Evolutionary conservation across 2,329 filamentous ascomycete genomes (phyloP), one percentile per base, ranked within the genome.

Genomic region (Byssothecium circinans): DNA sequence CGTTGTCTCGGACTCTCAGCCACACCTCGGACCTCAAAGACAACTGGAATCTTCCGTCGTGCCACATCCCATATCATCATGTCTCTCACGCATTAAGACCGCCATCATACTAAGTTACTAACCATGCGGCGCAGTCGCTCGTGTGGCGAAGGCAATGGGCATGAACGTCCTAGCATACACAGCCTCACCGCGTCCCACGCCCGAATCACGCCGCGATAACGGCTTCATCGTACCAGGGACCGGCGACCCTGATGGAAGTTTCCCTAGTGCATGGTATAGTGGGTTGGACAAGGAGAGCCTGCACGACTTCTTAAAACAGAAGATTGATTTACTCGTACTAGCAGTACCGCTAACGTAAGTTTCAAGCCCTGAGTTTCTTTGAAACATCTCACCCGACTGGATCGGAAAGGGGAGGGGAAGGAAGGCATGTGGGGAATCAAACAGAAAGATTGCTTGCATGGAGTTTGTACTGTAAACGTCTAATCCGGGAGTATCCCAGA

Each of bases 101-200:
- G 20, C 53, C n/a, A n/a, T n/a, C n/a, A n/a, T n/a, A n/a, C n/a
- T n/a, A 44, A 4, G 14, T 7, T 14, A 12, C 29, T 32, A 14
- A 32, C 29, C 29, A 14, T 43, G 38, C 53, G 20, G 37, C 30
- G 47, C 53, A 79, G 79, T 80, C 33, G 81, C 75, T 27, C 75
- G 75, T 20, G 77, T 89, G 2, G 81, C 81, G 10, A 76, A 76
- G 12, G 84, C 85, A 2, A 69, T 89, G 58, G 88, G 88, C 15
- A 85, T 89, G 79, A 77, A 83, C 22, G 81, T 92, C 0, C 77
- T 90, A 62, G 88, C 88, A 1, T 91, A 87, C 73, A 92, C 88
- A 0, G 83, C 87, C 0, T 82, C 81, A 20, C 81, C 86, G 1
- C 84, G 86, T n/a, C 67, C 75, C 8, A 89, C 87, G 0, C 79